These are phyloP conservation scores for Aspergillus vadensis DNA, from an alignment of 2,329 filamentous ascomycete genomes.

Conservation along the genomic window DNA sequence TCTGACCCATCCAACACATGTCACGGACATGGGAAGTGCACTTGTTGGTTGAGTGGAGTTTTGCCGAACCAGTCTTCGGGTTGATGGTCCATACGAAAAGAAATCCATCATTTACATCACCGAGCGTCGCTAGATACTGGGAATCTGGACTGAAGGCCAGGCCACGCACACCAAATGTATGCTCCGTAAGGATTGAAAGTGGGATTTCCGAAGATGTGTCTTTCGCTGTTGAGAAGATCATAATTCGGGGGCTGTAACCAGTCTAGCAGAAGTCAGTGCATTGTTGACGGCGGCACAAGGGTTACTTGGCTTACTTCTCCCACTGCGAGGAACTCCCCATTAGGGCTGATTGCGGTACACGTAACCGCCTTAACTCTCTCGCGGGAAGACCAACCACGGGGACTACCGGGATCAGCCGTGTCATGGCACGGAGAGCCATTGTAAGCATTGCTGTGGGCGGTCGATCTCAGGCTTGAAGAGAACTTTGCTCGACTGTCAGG, in stretches of 20 bases:
- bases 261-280: slow-evolving; percentile 56
- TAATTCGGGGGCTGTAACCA: slow-evolving; percentile 85
- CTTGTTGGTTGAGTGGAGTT: slow-evolving; percentile 81
- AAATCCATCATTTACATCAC: slow-evolving; percentile 88
- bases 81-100: slow-evolving; percentile 89
- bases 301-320: slow-evolving; percentile 65
- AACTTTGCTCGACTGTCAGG: slow-evolving; percentile 60
- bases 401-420: slow-evolving; percentile 59
- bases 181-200: slow-evolving; percentile 82
- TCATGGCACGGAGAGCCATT: slow-evolving; percentile 53
- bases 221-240: slow-evolving; percentile 79
- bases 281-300: background rate
- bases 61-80: slow-evolving; percentile 75
- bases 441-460: slow-evolving; percentile 44
- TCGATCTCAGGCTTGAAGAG: slow-evolving; percentile 56
- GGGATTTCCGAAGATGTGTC: slow-evolving; percentile 80
- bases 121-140: slow-evolving; percentile 82
- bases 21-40: slow-evolving; percentile 84
- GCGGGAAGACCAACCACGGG: slow-evolving; percentile 80
- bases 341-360: slow-evolving; percentile 82
- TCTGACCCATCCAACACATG: slow-evolving; percentile 88
- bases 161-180: slow-evolving; percentile 83
- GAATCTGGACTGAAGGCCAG: slow-evolving; percentile 89
- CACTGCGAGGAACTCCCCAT: slow-evolving; percentile 84
- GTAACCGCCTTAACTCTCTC: slow-evolving; percentile 94